Evolutionary conservation across 306 rosid species (phyloP), one percentile per base, ranked within the genome.

Genomic region (Sophora flavescens): DNA sequence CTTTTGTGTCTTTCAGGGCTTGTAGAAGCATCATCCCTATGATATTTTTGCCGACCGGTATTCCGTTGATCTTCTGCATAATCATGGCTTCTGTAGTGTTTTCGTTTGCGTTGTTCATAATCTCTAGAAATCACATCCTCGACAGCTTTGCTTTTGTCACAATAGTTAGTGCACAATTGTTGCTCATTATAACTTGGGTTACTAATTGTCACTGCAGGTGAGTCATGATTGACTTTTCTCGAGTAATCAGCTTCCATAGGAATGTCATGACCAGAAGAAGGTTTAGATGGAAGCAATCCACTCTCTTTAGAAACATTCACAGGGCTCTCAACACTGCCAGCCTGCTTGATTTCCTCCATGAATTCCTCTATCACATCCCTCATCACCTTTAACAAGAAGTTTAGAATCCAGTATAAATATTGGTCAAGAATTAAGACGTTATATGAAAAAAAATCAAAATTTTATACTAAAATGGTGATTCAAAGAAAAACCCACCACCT

Each of bases 291-390:
- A 76, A 74, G 26, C 68, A 53, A 42, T 75, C 54, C 86, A 73
- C 75, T 80, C 61, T 75, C 84, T 48, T 77, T 83, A 81, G 80
- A 65, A 78, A 71, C 87, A 71, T 82, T 84, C 79, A 81, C 85
- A 59, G 90, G 88, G 82, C 85, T 83, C 68, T 88, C 93, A 60
- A 89, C 82, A 41, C 91, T 97, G 64, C 90, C 91, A 50, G 89
- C 97, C 72, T 83, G 78, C 74, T 83, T 87, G 76, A 90, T 92
- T 82, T 92, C 96, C 79, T 85, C 99, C 97, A 86, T 95, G 84
- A 70, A 90, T 54, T 89, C 97, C 83, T 84, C 96, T 84, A 95
- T 85, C 60, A 92, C 66, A 80, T 88, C 93, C 82, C 96, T 89
- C 80, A 80, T 90, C 52, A 89, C 96, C 99, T 95, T 87, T 63